Conservation (phyloP, 352 stramenopile species). For the Phytophthora colocasiae region DNA sequence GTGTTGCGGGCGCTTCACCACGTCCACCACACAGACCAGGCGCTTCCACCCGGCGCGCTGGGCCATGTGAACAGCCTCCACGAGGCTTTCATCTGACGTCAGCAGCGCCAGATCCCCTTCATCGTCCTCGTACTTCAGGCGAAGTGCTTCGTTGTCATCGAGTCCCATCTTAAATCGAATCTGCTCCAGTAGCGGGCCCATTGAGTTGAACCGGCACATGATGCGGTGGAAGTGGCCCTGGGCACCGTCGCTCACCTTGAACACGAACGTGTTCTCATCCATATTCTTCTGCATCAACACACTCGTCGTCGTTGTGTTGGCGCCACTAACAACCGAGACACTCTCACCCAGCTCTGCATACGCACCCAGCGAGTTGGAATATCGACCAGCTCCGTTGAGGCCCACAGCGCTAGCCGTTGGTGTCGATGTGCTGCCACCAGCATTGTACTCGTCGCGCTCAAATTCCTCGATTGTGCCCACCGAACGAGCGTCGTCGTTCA, state of each 20-base stretch:
- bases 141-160: slow-evolving; percentile 60
- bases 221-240: slow-evolving; percentile 89
- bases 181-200: slow-evolving; percentile 75
- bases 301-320: slow-evolving; percentile 79
- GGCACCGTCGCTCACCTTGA: slow-evolving; percentile 87
- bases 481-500: slow-evolving; percentile 74
- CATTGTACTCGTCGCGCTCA: slow-evolving; percentile 82
- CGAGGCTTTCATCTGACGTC: slow-evolving; percentile 85
- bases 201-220: slow-evolving; percentile 79
- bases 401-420: slow-evolving; percentile 46
- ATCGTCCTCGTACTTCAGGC: slow-evolving; percentile 90
- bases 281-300: slow-evolving; percentile 70
- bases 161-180: slow-evolving; percentile 86
- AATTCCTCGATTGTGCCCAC: slow-evolving; percentile 92
- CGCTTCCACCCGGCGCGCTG: slow-evolving; percentile 87
- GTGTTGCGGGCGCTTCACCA: slow-evolving; percentile 57
- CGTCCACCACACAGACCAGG: slow-evolving; percentile 83
- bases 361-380: slow-evolving; percentile 61
- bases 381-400: slow-evolving; percentile 45
- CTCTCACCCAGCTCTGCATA: slow-evolving; percentile 89
- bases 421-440: slow-evolving; percentile 30
- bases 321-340: slow-evolving; percentile 85
- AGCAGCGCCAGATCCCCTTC: slow-evolving; percentile 87
- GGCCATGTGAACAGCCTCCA: slow-evolving; percentile 89
- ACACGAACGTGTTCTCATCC: slow-evolving; percentile 83